Base-by-base conservation (phyloP, 2,329 filamentous ascomycete genomes). In the Diaporthe ampelina region DNA sequence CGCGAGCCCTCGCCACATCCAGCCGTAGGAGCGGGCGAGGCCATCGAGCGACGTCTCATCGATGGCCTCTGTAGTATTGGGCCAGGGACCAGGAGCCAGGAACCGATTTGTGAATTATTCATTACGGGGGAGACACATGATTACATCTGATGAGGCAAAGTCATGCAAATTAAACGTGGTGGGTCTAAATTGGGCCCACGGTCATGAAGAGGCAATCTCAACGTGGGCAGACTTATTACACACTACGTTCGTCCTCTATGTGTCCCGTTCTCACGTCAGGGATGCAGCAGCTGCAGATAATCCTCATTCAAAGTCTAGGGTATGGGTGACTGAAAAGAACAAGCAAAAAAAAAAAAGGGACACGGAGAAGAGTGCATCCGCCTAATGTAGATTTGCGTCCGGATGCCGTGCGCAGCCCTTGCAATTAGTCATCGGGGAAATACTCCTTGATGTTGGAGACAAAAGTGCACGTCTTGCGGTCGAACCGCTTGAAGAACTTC, bases 401-500 rank as follows among this genome's bases (percentile, higher is more conserved):
- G 40, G 45, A 43, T 54, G 40, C 52, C 24, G 9, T 29, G 45
- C 11, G 32, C 37, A 56, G 43, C n/a, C 11, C 32, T 24, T 58
- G 26, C 29, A 32, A 24, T 58, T 72, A 98, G 83, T 97, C 94
- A 80, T 98, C 93, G 0, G 96, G 96, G 82, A 95, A 98, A 79
- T 95, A 91, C 78, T 97, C 94, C 78, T 84, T 84, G 43, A 90
- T 80, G 82, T 98, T 98, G 78, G 95, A 97, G 43, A 98, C 88
- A 84, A 98, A 99, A 5, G 84, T 87, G 77, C 91, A 91, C 0
- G 84, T 87, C 45, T 85, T 85, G 6, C 82, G 80, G 82, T 98
- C 94, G 87, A 95, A 98, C 56, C 95, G 88, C 83, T 94, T 97
- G 83, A 99, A 98, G 82, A 94, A 94, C 78, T 92, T 93, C 0